These are phyloP conservation scores for Pythium rhizo-oryzae DNA, from an alignment of 352 stramenopile species.

Conservation along the genomic window DNA sequence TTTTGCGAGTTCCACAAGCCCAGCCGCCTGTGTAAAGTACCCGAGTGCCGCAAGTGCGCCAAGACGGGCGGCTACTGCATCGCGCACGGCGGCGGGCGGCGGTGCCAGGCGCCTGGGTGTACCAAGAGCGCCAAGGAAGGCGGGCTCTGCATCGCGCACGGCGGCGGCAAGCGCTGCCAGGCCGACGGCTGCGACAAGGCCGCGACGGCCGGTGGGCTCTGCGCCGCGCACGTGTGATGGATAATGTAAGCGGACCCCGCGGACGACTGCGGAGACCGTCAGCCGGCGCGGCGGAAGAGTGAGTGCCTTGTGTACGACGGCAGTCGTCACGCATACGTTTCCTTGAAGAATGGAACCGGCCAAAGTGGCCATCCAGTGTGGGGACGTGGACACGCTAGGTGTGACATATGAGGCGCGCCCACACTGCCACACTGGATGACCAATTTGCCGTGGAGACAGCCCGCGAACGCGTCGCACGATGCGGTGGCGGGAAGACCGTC, in stretches of 20 bases:
- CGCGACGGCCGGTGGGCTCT: conserved; percentile 49
- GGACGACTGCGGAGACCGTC: conserved; percentile 27
- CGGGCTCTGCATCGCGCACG: conserved; percentile 59
- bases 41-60: conserved; percentile 58
- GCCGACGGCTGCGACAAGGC: conserved; percentile 54
- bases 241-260: too few species aligned
- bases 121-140: conserved; percentile 77
- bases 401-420: background rate
- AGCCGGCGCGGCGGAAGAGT: background rate
- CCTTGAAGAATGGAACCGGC: background rate
- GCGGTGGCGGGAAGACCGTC: background rate
- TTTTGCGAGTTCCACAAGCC: conserved; percentile 74
- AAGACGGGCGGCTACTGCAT: conserved; percentile 77
- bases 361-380: background rate
- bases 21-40: conserved; percentile 63
- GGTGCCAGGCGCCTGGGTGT: conserved; percentile 62
- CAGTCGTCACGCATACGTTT: background rate
- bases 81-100: conserved; percentile 69
- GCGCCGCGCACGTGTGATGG: conserved; percentile 48
- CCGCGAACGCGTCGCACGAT: too few species aligned
- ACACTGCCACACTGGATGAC: background rate
- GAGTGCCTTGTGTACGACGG: background rate
- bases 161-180: conserved; percentile 56
- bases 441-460: background rate
- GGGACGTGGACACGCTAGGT: too few species aligned